A percentile compares a stretch with the other conserved stretches of the same genome.
phyloP scores from a whole-genome alignment of 495 filamentous ascomycete species.

The Annulohypoxylon maeteangense region DNA sequence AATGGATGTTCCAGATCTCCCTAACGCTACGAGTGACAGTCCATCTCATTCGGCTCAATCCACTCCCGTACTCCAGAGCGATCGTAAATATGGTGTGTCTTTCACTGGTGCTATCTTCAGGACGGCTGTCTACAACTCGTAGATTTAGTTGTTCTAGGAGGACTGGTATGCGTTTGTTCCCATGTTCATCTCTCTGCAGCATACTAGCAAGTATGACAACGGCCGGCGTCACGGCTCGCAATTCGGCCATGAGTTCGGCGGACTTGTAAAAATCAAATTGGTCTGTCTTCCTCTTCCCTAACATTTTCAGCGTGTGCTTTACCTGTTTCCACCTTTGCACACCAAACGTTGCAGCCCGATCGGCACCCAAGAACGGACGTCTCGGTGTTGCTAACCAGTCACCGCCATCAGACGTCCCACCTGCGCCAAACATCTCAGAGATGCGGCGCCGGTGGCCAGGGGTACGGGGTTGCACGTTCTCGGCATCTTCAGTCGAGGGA shows the following conservation, averaged over 20 bases:
- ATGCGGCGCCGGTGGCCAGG: conserved; percentile 79
- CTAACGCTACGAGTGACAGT: conserved; percentile 84
- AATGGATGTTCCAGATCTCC: conserved; percentile 93
- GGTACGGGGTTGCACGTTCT: conserved; percentile 63
- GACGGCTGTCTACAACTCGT: conserved; percentile 78
- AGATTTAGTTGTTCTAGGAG: conserved; percentile 95
- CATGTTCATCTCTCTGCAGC: conserved; percentile 96
- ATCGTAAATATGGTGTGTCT: conserved; percentile 89
- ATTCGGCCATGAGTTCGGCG: conserved; percentile 93
- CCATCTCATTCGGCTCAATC: conserved; percentile 97
- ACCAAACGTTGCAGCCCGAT: conserved; percentile 78
- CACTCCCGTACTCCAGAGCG: conserved; percentile 95
- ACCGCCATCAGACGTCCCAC: conserved; percentile 62
- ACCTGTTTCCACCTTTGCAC: conserved; percentile 88
- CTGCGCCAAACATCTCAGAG: conserved; percentile 71
- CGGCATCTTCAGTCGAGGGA: conserved; percentile 54
- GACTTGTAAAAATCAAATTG: conserved; percentile 94
- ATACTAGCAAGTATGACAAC: conserved; percentile 94
- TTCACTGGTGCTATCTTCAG: conserved; percentile 71
- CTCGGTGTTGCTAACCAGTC: conserved; percentile 59
- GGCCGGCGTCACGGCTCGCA: conserved; percentile 90
- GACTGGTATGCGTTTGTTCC: conserved; percentile 92
- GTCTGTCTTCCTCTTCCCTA: conserved; percentile 85
- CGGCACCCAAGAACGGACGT: conserved; percentile 64
- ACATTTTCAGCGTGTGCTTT: conserved; percentile 83